Evolutionary conservation across 306 rosid genomes (phyloP).

Genomic region (Castanea crenata): DNA sequence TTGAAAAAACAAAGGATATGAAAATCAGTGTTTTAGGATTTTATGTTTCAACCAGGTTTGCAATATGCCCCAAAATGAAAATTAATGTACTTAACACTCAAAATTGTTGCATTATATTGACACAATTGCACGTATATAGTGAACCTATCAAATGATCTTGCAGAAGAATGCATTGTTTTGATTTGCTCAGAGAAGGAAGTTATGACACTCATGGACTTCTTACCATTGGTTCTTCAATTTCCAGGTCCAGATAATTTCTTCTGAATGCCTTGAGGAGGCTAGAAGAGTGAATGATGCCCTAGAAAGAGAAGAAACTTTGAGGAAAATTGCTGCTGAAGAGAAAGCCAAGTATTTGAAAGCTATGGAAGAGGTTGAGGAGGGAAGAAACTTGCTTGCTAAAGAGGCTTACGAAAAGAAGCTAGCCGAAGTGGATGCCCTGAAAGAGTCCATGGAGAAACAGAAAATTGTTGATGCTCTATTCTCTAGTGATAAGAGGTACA

Average conservation of each 20-base stretch:
- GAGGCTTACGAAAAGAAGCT: conserved; percentile 82
- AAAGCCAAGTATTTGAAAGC: conserved; percentile 72
- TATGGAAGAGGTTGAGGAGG: conserved; percentile 68
- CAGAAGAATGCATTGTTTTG: neutral
- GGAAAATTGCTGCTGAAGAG: conserved; percentile 78
- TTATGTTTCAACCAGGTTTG: neutral
- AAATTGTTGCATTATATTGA: conserved; percentile 5
- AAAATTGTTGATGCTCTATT: conserved; percentile 69
- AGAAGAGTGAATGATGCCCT: conserved; percentile 58
- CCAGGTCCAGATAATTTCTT: conserved; percentile 68
- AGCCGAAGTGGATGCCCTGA: conserved; percentile 69
- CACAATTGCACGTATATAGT: conserved; percentile 11
- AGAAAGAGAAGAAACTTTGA: conserved; percentile 64
- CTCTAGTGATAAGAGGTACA: conserved; percentile 70
- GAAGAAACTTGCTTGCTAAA: conserved; percentile 56
- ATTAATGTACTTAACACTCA: conserved; percentile 5
- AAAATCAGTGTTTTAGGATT: conserved; percentile 1
- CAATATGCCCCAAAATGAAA: neutral
- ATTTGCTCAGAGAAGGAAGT: conserved; percentile 1
- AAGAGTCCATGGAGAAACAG: conserved; percentile 66
- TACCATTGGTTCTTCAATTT: conserved; percentile 19
- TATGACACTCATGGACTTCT: conserved; percentile 17
- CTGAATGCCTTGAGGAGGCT: conserved; percentile 75
- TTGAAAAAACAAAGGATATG: neutral
- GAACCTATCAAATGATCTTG: conserved; percentile 22